Percentiles rank a stretch among this genome's conserved stretches.
phyloP scores from a whole-genome alignment of 108 stramenopile genomes.

The Craspedostauros australis region DNA sequence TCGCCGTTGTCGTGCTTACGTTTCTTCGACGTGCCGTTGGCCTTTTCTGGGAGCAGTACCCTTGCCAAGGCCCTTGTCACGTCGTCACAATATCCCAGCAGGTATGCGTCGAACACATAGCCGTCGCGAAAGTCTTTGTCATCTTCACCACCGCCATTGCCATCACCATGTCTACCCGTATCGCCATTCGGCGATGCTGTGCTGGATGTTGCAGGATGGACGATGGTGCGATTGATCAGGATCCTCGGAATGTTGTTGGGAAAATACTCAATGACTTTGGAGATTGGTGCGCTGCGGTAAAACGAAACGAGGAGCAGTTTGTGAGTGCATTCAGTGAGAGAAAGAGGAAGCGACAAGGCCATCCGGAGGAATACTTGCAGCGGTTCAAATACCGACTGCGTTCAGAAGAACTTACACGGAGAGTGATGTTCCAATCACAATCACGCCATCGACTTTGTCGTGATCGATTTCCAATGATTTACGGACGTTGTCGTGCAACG shows the following conservation, averaged over 20 bases:
- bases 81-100: slow-evolving; percentile 85
- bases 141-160: slow-evolving; percentile 9
- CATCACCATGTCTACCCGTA: neutral
- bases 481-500: slow-evolving; percentile 44
- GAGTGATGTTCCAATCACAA: slow-evolving; percentile 84
- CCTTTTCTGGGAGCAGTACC: slow-evolving; percentile 15
- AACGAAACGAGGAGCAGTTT: neutral
- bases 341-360: too few species aligned
- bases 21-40: slow-evolving; percentile 2
- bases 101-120: slow-evolving; percentile 68
- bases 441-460: slow-evolving; percentile 69
- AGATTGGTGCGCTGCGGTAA: slow-evolving; percentile 65
- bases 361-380: neutral
- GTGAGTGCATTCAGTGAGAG: too few species aligned
- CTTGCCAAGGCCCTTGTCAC: slow-evolving; percentile 52
- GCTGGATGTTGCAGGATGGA: slow-evolving; percentile 48
- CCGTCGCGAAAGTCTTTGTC: slow-evolving; percentile 36
- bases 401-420: slow-evolving; percentile 52
- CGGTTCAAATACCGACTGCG: neutral
- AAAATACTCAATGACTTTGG: slow-evolving; percentile 65
- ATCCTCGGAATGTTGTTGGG: slow-evolving; percentile 61
- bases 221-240: slow-evolving; percentile 78
- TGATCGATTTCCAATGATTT: slow-evolving; percentile 59
- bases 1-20: neutral
- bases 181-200: neutral